These are phyloP conservation scores for Psilocybe tampanensis DNA, from an alignment of 768 basidiomycete genomes.

Conservation along the genomic window DNA sequence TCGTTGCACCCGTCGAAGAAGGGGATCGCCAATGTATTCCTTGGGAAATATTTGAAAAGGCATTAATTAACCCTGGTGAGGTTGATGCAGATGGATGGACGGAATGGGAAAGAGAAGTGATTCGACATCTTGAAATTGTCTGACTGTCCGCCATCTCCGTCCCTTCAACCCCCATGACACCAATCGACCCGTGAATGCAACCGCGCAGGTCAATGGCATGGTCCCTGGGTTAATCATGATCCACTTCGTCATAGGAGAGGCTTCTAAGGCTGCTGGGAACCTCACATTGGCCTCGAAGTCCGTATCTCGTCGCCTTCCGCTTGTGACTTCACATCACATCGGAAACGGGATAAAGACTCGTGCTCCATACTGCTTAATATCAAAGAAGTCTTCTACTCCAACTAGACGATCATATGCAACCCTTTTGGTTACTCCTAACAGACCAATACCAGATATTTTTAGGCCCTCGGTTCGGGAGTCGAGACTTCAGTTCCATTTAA, in stretches of 20 bases:
- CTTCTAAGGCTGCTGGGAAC: conserved; percentile 1
- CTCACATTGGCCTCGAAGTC: neutral
- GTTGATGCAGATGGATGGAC: conserved; percentile 67
- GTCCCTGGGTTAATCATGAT: neutral
- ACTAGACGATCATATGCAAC: conserved; percentile 13
- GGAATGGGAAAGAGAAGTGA: conserved; percentile 83
- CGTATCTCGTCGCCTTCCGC: neutral
- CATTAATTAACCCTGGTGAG: conserved; percentile 53
- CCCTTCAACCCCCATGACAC: neutral
- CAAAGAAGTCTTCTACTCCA: conserved; percentile 9
- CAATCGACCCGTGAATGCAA: neutral
- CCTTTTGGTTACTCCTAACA: neutral
- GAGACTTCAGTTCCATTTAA: too few relatives aligned
- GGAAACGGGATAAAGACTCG: conserved; percentile 7
- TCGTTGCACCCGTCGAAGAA: conserved; percentile 47
- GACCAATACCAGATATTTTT: conserved; percentile 1
- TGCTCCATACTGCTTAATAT: conserved; percentile 4
- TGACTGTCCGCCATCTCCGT: conserved; percentile 22
- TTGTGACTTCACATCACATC: conserved; percentile 8
- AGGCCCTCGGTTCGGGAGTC: too few relatives aligned
- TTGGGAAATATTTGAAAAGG: conserved; percentile 74
- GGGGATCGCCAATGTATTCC: conserved; percentile 67
- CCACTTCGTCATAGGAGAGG: neutral
- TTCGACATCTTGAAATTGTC: conserved; percentile 66
- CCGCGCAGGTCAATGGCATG: neutral